Percentiles rank a stretch among this genome's conserved stretches.
Conservation (phyloP, 176 grass and related monocot species). For the Triticum dicoccoides region DNA sequence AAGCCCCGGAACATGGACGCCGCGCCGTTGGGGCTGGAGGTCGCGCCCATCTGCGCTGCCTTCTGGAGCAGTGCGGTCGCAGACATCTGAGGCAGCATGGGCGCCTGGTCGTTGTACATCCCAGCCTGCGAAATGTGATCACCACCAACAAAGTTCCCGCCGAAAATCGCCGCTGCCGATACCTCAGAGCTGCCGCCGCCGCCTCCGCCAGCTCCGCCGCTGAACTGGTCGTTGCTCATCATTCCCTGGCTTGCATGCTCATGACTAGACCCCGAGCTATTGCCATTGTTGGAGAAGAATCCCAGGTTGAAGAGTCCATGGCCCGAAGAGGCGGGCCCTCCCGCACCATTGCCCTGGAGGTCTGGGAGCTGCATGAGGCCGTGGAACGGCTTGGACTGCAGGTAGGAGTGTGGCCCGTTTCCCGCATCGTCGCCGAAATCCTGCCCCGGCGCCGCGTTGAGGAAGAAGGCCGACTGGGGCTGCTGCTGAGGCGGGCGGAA, state of each 20-base stretch:
- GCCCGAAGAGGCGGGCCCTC: constrained; percentile 9
- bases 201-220: constrained; percentile 30
- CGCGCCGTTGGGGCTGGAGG: constrained; percentile 50
- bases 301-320: constrained; percentile 62
- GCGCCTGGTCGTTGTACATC: constrained; percentile 55
- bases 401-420: constrained; percentile 44
- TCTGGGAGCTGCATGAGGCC: constrained; percentile 92
- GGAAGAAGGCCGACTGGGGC: constrained; percentile 36
- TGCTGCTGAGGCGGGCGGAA: constrained; percentile 66
- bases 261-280: constrained; percentile 46
- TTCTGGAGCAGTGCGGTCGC: constrained; percentile 92
- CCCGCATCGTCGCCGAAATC: constrained; percentile 53
- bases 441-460: constrained; percentile 44
- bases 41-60: constrained; percentile 93
- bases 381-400: constrained; percentile 81
- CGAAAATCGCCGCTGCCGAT: constrained; percentile 49
- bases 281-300: constrained; percentile 62
- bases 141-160: constrained; percentile 53
- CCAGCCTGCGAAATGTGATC: constrained; percentile 53
- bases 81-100: constrained; percentile 82
- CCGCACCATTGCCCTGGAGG: constrained; percentile 60
- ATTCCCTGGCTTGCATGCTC: constrained; percentile 51
- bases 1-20: constrained; percentile 55
- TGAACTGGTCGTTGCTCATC: constrained; percentile 49
- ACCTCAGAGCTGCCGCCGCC: constrained; percentile 22